A percentile compares a stretch with the other conserved stretches of the same genome.
phyloP scores from a whole-genome alignment of 2,329 filamentous ascomycete species.

The Aspergillus floridensis region DNA sequence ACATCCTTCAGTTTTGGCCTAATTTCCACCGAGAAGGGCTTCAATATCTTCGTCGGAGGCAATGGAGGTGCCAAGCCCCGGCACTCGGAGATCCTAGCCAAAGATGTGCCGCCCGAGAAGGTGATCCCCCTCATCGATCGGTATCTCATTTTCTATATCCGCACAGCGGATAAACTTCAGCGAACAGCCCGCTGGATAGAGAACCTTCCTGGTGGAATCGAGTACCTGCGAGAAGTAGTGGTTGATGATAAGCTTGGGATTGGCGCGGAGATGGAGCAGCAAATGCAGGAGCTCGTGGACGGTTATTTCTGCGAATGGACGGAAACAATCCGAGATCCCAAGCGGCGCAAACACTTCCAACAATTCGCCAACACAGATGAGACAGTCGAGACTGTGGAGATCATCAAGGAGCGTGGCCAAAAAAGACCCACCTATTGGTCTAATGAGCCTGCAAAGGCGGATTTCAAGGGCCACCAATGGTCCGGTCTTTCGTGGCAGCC shows the following conservation, averaged over 20 bases:
- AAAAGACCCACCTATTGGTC: constrained; percentile 75
- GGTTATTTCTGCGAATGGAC: constrained; percentile 92
- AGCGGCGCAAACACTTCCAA: constrained; percentile 66
- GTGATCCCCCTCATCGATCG: constrained; percentile 82
- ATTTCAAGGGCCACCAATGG: constrained; percentile 72
- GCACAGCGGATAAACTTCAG: constrained; percentile 85
- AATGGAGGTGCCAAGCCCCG: constrained; percentile 84
- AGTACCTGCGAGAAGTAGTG: constrained; percentile 77
- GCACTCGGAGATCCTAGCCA: constrained; percentile 79
- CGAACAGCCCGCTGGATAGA: constrained; percentile 88
- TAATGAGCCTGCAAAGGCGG: constrained; percentile 61
- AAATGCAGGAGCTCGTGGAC: constrained; percentile 82
- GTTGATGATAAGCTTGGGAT: constrained; percentile 85
- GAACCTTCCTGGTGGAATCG: constrained; percentile 75
- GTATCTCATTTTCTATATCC: constrained; percentile 91
- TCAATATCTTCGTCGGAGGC: constrained; percentile 87
- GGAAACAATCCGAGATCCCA: constrained; percentile 69
- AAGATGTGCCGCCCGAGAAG: constrained; percentile 79
- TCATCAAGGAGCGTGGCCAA: constrained; percentile 70
- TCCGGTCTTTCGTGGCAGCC: constrained; percentile 72
- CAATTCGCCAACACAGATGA: constrained; percentile 84
- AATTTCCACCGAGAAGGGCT: constrained; percentile 88
- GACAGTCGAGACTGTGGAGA: constrained; percentile 66
- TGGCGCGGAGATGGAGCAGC: constrained; percentile 75
- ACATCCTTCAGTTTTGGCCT: constrained; percentile 66